Evolutionary conservation across 805 yeast genomes (phyloP).

Genomic region (Wickerhamiella sorbophila): DNA sequence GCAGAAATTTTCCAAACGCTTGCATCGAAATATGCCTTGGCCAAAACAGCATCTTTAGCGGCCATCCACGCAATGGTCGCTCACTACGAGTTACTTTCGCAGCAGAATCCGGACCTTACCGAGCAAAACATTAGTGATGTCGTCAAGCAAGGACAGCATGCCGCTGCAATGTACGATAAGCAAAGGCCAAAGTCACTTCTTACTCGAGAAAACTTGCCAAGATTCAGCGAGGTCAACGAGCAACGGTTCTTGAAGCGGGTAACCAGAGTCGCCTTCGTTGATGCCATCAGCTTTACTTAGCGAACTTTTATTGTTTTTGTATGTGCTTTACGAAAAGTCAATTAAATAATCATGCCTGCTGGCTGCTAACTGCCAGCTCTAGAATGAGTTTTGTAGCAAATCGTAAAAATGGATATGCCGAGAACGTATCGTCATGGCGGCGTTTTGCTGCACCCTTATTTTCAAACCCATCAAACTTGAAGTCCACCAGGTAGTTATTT

Average conservation of each 20-base stretch:
- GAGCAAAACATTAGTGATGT: conserved; percentile 3
- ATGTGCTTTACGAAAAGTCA: conserved; percentile 1
- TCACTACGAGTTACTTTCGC: conserved; percentile 13
- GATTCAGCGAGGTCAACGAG: conserved; percentile 4
- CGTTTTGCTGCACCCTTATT: conserved; percentile 14
- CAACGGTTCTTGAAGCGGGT: conserved; percentile 7
- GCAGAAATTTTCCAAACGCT: conserved; percentile 18
- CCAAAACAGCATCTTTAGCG: conserved; percentile 11
- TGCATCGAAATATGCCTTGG: conserved; percentile 11
- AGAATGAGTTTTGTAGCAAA: conserved; percentile 82
- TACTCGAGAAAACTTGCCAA: neutral
- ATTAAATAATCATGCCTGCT: conserved; percentile 26
- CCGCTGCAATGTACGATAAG: conserved; percentile 8
- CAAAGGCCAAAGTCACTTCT: conserved; percentile 1
- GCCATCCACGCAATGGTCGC: conserved; percentile 18
- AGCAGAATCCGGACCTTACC: conserved; percentile 1
- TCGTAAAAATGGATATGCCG: conserved; percentile 91
- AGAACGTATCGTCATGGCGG: conserved; percentile 65
- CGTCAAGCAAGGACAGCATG: conserved; percentile 15
- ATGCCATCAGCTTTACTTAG: neutral
- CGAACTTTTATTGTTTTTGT: too few species aligned
- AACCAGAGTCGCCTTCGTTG: conserved; percentile 5
- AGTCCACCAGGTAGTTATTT: conserved; percentile 88
- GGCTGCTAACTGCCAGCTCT: conserved; percentile 94
- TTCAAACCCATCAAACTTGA: conserved; percentile 97